These are phyloP conservation scores for Coffea canephora DNA, from an alignment of 257 asterid species.

Conservation along the genomic window DNA sequence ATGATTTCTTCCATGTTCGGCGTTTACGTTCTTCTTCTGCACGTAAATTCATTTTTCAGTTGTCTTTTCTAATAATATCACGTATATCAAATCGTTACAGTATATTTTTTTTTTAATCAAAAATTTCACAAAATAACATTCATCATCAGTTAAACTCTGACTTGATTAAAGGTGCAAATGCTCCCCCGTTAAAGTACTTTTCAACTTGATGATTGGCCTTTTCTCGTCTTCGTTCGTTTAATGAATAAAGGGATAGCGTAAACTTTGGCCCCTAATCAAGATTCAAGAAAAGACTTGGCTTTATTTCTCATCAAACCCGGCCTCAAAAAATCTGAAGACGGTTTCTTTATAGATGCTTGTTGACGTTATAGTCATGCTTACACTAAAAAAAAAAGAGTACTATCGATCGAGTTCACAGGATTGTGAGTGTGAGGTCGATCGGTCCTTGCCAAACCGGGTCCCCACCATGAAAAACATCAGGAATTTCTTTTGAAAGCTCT, in stretches of 20 bases:
- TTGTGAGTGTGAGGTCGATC: not conserved
- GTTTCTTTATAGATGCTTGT: constrained; percentile 19
- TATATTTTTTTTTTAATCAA: not conserved
- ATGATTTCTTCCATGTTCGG: not conserved
- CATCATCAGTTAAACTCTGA: not conserved
- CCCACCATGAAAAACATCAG: constrained; percentile 27
- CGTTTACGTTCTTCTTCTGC: too few relatives aligned
- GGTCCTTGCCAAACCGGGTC: constrained; percentile 12
- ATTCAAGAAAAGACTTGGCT: constrained; percentile 15
- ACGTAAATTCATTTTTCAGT: too few relatives aligned
- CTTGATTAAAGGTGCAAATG: not conserved
- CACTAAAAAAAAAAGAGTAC: not conserved
- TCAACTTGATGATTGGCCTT: constrained; percentile 18
- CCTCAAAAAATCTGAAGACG: constrained; percentile 10
- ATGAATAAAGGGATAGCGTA: constrained; percentile 5
- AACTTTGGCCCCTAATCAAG: constrained; percentile 11
- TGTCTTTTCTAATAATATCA: not conserved
- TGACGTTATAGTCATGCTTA: not conserved
- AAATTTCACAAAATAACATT: too few relatives aligned
- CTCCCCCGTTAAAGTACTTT: not conserved
- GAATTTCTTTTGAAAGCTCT: constrained; percentile 28
- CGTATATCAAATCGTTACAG: too few relatives aligned
- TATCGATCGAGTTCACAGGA: not conserved
- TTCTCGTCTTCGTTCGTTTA: constrained; percentile 18
- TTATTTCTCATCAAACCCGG: constrained; percentile 27